Base-by-base conservation (phyloP, 345 rosid species). In the Dipteronia sinensis region DNA sequence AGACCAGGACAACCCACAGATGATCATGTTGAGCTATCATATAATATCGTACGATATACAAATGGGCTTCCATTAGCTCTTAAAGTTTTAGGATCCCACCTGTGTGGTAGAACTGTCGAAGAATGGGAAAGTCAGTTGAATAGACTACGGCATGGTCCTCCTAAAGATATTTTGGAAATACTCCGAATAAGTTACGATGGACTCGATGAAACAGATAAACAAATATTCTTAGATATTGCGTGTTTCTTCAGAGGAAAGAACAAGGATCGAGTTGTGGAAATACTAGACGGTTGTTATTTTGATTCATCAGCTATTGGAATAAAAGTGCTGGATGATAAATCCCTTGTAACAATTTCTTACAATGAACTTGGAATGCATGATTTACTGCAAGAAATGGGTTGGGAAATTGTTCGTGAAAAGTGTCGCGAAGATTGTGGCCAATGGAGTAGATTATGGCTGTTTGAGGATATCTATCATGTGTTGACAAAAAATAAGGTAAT, bases 51-150 rank as follows among this genome's bases (percentile, higher is more conserved):
- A 12, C 8, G 6, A 2, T 7, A n/a, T 7, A 25, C 51, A 6
- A 23, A 78, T 20, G 66, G 71, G 13, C 64, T 73, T 73, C 80
- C 86, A 16, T 74, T 80, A 9, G 77, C 79, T 2, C 56, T 83
- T 3, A 7, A 70, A 31, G 71, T 71, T 7, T 10, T 74, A 15
- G 83, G 81, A 2, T 74, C 77, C 0, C 66, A 7, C 8, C 47
- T 83, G 2, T 22, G 42, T 2, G 65, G 47, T 4, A 71, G 42
- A 42, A 0, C 23, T 2, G 0, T 22, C 6, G 22, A 8, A 1
- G 19, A 40, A 16, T 83, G 86, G 86, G 3, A 40, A 46, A 68
- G 42, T 1, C 58, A 16, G 2, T 53, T 77, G 38, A 17, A 10
- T 0, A 44, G 23, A 19, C 11, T 83, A 11, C 23, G 0, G 22